Evolutionary conservation across 108 stramenopile genomes (phyloP), one percentile per base, ranked within the genome.

Genomic region (Cylindrotheca closterium): DNA sequence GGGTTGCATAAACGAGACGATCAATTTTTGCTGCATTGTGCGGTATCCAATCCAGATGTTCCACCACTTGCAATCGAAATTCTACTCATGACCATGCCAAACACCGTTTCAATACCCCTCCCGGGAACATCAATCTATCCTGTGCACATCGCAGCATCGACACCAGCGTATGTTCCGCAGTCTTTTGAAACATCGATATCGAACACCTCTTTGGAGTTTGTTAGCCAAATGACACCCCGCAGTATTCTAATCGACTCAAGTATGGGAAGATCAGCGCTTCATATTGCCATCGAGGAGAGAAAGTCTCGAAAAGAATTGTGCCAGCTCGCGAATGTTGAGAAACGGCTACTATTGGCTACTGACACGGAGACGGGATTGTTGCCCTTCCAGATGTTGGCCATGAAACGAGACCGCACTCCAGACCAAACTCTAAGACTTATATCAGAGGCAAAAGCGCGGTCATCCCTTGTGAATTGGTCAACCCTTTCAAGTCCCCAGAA

Each of bases 201-300:
- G 24, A 34, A 26, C 31, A 32, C 37, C 32, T 21, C 52, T 42
- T 30, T 34, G 83, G 28, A 57, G 71, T 34, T 65, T 84, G 59
- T 54, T 81, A 22, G 56, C 77, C 19, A 67, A 81, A 30, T 76
- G 81, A 27, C 61, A 68, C 50, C 61, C 68, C 24, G 60, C 51
- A 28, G 73, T 54, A 2, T 63, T 53, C 2, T 28, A 30, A 18
- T 31, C 60, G 37, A 42, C 1, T 47, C 46, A 48, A 49, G 62
- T 5, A 79, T 79, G 34, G 73, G 67, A 17, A 55, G 58, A 45
- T 64, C 65, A 31, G 58, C 66, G 21, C 51, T 74, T 18, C 73
- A 74, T 30, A 67, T 74, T 27, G 30, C 49, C 46, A 25, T 74
- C 12, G 33, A 49, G 17, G 50, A 52, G n/a, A 64, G 73, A 22